phyloP scores from a whole-genome alignment of 169 alveolate genomes.

The Plasmodium inui region DNA sequence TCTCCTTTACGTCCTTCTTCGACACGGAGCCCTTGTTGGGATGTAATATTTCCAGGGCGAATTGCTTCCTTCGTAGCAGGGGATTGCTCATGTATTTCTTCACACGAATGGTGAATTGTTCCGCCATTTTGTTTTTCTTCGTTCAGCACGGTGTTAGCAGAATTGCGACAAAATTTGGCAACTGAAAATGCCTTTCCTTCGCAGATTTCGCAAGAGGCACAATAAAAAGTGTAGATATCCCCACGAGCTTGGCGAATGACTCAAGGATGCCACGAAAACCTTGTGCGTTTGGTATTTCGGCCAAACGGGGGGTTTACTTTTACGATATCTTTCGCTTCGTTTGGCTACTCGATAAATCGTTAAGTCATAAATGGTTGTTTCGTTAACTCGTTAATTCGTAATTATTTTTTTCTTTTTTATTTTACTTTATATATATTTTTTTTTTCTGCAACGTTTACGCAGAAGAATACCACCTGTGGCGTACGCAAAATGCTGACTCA shows the following conservation, averaged over 20 bases:
- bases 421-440: background rate
- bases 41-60: slow-evolving; percentile 93
- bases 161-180: background rate
- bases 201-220: background rate
- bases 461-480: background rate
- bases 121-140: slow-evolving; percentile 72
- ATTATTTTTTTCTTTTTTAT: no score
- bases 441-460: background rate
- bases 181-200: background rate
- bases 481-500: background rate
- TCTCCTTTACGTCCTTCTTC: slow-evolving; percentile 91
- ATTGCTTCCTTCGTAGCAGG: slow-evolving; percentile 92
- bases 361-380: no score
- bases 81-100: slow-evolving; percentile 92
- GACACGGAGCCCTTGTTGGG: slow-evolving; percentile 94
- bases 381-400: background rate
- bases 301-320: background rate
- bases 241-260: background rate
- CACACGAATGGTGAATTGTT: slow-evolving; percentile 86
- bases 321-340: background rate
- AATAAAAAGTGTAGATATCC: background rate
- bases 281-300: background rate
- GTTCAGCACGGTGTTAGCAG: background rate
- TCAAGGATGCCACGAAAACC: background rate
- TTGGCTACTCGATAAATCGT: background rate